These are phyloP conservation scores for Leishmania guyanensis DNA, from an alignment of 208 protist genomes.

Conservation along the genomic window DNA sequence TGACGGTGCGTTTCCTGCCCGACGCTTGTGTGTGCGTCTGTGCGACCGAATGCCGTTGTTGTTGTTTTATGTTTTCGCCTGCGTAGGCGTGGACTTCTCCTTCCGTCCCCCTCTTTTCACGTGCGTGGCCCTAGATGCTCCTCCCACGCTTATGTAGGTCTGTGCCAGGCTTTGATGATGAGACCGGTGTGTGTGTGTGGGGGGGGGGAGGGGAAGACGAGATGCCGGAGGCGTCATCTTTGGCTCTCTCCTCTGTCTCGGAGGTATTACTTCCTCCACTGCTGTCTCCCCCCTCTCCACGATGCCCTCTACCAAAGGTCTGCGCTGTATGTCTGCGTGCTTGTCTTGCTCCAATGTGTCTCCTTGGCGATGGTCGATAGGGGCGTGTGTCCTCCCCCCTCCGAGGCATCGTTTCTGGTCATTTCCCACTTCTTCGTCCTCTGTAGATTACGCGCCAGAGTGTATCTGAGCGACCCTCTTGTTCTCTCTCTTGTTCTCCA, in stretches of 20 bases:
- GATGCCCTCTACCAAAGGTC: neutral
- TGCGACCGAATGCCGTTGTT: neutral
- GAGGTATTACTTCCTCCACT: neutral
- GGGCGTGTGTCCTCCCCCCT: neutral
- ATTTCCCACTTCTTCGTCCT: slow-evolving; percentile 12
- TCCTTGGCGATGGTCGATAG: neutral
- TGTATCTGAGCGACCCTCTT: neutral
- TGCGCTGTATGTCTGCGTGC: neutral
- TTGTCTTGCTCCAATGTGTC: neutral
- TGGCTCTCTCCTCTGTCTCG: neutral
- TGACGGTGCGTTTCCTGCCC: neutral
- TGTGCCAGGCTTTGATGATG: neutral
- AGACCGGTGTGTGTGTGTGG: neutral
- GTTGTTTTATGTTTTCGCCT: neutral
- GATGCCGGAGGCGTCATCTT: neutral
- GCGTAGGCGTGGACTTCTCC: neutral
- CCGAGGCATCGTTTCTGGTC: neutral
- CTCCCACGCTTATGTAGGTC: neutral
- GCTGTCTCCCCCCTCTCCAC: neutral
- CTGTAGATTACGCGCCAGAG: neutral
- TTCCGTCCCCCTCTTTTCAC: neutral
- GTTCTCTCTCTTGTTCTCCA: neutral
- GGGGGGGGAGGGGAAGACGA: neutral
- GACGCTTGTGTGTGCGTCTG: neutral
- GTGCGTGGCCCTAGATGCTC: neutral